A percentile compares a stretch with the other conserved stretches of the same genome.
phyloP scores from a whole-genome alignment of 305 asterid species.

The Plantago rigida region DNA sequence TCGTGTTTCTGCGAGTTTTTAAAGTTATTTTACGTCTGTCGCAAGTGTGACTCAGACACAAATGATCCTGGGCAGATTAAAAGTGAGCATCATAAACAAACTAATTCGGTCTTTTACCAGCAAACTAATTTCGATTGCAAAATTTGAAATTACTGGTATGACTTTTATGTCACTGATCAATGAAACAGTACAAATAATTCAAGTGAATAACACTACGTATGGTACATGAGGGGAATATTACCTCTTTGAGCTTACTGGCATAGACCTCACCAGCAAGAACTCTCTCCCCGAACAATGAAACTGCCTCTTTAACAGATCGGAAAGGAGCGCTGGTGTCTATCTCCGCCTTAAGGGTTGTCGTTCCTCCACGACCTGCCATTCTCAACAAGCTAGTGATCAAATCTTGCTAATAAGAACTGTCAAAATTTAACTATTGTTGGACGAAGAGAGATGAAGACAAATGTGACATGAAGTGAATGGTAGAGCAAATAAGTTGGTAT shows the following conservation, averaged over 20 bases:
- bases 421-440: background rate
- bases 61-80: no score
- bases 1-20: no score
- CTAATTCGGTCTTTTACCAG: no score
- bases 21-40: no score
- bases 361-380: conserved; percentile 24
- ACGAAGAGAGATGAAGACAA: no score
- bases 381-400: background rate
- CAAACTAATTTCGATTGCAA: no score
- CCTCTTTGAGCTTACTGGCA: conserved; percentile 58
- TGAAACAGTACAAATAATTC: background rate
- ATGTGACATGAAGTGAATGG: background rate
- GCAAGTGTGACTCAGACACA: no score
- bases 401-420: background rate
- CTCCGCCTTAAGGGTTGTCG: conserved; percentile 25
- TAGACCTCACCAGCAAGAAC: conserved; percentile 66
- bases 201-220: background rate
- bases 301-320: conserved; percentile 80
- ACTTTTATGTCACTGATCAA: background rate
- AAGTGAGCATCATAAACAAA: no score
- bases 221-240: conserved; percentile 11
- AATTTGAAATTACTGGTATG: no score
- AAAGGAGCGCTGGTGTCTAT: conserved; percentile 82
- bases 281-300: conserved; percentile 63
- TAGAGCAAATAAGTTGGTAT: conserved; percentile 3